phyloP scores from a whole-genome alignment of 1,139 yeast species.

The Suhomyces atakaporum region DNA sequence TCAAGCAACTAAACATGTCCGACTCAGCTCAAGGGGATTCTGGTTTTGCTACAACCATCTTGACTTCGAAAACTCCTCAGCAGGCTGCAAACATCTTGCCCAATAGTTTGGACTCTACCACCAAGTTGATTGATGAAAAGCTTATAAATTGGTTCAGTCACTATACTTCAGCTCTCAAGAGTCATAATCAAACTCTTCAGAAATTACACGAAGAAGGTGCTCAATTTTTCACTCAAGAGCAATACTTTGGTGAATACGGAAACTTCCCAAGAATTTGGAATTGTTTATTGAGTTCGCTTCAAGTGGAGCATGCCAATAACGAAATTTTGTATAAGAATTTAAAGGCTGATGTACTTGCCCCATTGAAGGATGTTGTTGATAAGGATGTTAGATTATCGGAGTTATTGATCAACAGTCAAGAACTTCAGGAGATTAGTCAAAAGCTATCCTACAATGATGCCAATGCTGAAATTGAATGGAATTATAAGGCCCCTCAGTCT shows the following conservation, averaged over 20 bases:
- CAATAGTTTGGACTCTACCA: slow-evolving; percentile 27
- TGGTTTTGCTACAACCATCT: slow-evolving; percentile 41
- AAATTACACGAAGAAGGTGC: slow-evolving; percentile 17
- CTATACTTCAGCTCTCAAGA: slow-evolving; percentile 15
- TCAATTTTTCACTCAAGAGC: slow-evolving; percentile 15
- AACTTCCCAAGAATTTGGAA: slow-evolving; percentile 60
- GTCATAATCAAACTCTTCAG: slow-evolving; percentile 17
- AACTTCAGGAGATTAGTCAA: slow-evolving; percentile 38
- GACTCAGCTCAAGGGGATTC: slow-evolving; percentile 5
- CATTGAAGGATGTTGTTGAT: slow-evolving; percentile 53
- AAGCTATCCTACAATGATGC: slow-evolving; percentile 20
- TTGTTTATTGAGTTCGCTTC: slow-evolving; percentile 52
- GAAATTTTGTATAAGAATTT: slow-evolving; percentile 53
- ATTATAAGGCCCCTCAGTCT: slow-evolving; percentile 72
- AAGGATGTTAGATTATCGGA: slow-evolving; percentile 54
- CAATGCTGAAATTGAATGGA: slow-evolving; percentile 60
- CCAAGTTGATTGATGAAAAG: slow-evolving; percentile 17
- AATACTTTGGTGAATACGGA: slow-evolving; percentile 47
- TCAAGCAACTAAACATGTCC: slow-evolving; percentile 3
- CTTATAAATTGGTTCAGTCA: slow-evolving; percentile 19
- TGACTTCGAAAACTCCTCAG: slow-evolving; percentile 46
- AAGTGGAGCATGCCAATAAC: slow-evolving; percentile 54
- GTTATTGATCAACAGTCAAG: slow-evolving; percentile 43
- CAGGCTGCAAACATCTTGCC: slow-evolving; percentile 47
- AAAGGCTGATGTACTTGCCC: slow-evolving; percentile 58